A percentile compares a stretch with the other conserved stretches of the same genome.
Evolutionary conservation across 176 grass and related monocot genomes (phyloP).

Genomic region (Melocanna baccifera): DNA sequence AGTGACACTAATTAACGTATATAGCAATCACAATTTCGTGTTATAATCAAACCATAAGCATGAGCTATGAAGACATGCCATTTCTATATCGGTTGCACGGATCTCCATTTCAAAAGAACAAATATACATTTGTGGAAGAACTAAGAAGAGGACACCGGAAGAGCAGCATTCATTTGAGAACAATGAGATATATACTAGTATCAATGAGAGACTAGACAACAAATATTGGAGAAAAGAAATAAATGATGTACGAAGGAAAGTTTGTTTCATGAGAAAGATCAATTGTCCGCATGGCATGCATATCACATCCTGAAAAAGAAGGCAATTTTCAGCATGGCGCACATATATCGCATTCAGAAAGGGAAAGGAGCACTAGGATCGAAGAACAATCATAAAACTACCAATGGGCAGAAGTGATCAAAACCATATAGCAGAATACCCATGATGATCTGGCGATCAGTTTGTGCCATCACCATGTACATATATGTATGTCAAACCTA

Average conservation of each 20-base stretch:
- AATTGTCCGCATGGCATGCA: not conserved
- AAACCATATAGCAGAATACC: not conserved
- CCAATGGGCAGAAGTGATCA: not conserved
- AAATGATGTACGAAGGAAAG: not conserved
- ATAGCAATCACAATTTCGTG: not conserved
- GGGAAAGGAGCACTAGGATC: not conserved
- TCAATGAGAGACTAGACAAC: not conserved
- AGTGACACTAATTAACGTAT: not conserved
- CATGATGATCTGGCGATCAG: not conserved
- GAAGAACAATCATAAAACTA: not conserved
- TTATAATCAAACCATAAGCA: not conserved
- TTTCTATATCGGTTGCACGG: not conserved
- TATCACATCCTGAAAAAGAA: not conserved
- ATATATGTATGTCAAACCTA: not conserved
- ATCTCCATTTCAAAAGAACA: not conserved
- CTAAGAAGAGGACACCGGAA: not conserved
- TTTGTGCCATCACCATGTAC: not conserved
- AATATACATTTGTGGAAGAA: not conserved
- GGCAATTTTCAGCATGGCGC: not conserved
- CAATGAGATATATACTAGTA: not conserved
- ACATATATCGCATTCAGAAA: not conserved
- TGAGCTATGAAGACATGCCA: not conserved
- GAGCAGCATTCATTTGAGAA: not conserved
- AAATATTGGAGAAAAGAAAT: not conserved
- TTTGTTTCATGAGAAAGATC: not conserved